Percentiles rank a stretch among this genome's conserved stretches.
Evolutionary conservation across 1,284 basidiomycete genomes (phyloP).

Genomic region (Coniferiporia weirii): DNA sequence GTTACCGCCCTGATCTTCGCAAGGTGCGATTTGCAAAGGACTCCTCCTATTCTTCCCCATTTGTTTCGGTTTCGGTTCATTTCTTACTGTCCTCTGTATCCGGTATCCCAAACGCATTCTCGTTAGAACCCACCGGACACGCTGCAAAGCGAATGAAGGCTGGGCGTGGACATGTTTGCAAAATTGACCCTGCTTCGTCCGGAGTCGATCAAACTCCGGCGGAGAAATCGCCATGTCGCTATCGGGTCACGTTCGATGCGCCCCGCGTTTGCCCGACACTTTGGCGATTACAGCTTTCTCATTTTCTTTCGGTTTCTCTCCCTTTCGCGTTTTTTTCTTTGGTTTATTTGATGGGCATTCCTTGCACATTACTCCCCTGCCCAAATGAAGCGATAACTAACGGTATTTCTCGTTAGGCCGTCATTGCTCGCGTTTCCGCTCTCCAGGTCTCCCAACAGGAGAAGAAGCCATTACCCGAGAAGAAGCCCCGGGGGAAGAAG

Average conservation of each 20-base stretch:
- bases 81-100: conserved; percentile 57
- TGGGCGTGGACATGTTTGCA: conserved; percentile 35
- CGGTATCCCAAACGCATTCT: conserved; percentile 32
- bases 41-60: conserved; percentile 6
- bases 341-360: conserved; percentile 15
- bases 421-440: conserved; percentile 78
- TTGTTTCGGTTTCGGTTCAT: conserved; percentile 19
- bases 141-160: conserved; percentile 60
- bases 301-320: conserved; percentile 16
- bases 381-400: conserved; percentile 25
- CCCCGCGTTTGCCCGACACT: conserved; percentile 62
- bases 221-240: conserved; percentile 54
- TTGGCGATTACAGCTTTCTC: conserved; percentile 55
- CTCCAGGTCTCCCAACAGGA: conserved; percentile 67
- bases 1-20: conserved; percentile 82
- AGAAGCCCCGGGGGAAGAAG: conserved; percentile 78
- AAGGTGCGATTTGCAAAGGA: conserved; percentile 48
- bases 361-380: conserved; percentile 18
- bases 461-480: conserved; percentile 64
- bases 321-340: conserved; percentile 19
- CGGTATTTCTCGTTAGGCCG: conserved; percentile 48
- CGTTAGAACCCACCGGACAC: conserved; percentile 35
- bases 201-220: conserved; percentile 16
- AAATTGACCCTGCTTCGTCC: conserved; percentile 20
- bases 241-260: conserved; percentile 56